Evolutionary conservation across 1,139 yeast species (phyloP), one percentile per base, ranked within the genome.

Genomic region (Blastobotrys persicus): DNA sequence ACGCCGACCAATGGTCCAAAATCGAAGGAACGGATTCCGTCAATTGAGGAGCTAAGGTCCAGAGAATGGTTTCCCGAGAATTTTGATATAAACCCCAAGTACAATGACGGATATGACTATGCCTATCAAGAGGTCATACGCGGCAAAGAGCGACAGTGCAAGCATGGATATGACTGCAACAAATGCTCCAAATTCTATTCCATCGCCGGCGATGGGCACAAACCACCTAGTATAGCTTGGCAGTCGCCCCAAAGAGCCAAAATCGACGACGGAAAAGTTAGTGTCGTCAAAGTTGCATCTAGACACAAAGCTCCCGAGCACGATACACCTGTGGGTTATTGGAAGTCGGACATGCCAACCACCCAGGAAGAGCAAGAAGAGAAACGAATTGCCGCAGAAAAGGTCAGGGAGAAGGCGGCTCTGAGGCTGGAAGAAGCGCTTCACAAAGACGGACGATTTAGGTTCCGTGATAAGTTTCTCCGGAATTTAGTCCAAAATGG

Each of bases 271-370:
- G 35, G 40, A 13, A 42, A 49, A 18, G 44, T 40, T 20, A 47
- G 55, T 14, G 50, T 56, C 20, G 53, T 52, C 31, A 53, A 49
- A 11, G 55, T 50, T 6, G 12, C 41, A 3, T 58, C 66, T 4
- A 50, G 64, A 16, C 68, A 64, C 41, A 46, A 50, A 31, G 61
- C 60, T 60, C 49, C 49, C 5, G 52, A 59, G 17, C 58, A 57
- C 4, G 54, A 54, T 13, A 57, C 69, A 1, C 70, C 70, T 5
- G 66, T 66, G 2, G 67, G 66, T 14, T 65, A 62, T 46, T 66
- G 69, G 68, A 51, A 62, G 12, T 51, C 64, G n/a, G 66, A 62
- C 13, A 58, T 62, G 53, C 68, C 66, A 1, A 52, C 47, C 13
- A 63, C 70, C 4, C 68, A 64, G 45, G 65, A 64, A 39, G 51